Evolutionary conservation across 108 stramenopile species (phyloP), one percentile per base, ranked within the genome.

Genomic region (Nitzschia sp.): DNA sequence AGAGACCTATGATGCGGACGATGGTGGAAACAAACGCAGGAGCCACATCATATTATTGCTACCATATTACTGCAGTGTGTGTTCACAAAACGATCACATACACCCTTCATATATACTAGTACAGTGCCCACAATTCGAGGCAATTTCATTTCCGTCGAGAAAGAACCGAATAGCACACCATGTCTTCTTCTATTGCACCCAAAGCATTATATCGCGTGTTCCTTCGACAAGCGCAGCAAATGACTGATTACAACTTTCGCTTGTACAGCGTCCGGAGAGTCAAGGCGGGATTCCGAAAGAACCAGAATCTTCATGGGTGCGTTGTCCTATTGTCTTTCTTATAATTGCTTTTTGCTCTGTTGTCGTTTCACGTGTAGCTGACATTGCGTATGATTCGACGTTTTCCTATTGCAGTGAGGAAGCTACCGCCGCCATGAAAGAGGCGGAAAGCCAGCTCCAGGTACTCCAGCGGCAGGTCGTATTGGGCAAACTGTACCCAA

Each of bases 221-320:
- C 30, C 69, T 91, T 36, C 84, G 86, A 16, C 79, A 94, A 62
- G 93, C 93, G 17, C 76, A 73, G 32, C 72, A 82, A 50, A 68
- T 94, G 52, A 77, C 81, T 32, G 90, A 94, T 69, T 94, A 94
- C 73, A 94, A 94, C 56, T 94, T 94, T 66, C 83, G 93, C 44
- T 32, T 50, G 44, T 91, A 87, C 63, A 85, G 90, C 3, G 35
- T 87, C 13, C 75, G 94, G 46, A 53, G 94, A 28, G 86, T 92
- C 27, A 82, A 79, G 63, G 56, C 78, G 25, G 91, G 91, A 22
- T 95, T 95, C 75, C 59, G 75, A 19, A 62, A 73, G 38, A 88
- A 87, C 65, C 79, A 85, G 32, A 22, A 58, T 53, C 65, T 87
- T 71, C 63, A 80, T 63, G 89, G 92, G 89, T 94, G 62, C 54